Base-by-base conservation (phyloP, 2,329 filamentous ascomycete genomes). In the Alternaria brassicae region DNA sequence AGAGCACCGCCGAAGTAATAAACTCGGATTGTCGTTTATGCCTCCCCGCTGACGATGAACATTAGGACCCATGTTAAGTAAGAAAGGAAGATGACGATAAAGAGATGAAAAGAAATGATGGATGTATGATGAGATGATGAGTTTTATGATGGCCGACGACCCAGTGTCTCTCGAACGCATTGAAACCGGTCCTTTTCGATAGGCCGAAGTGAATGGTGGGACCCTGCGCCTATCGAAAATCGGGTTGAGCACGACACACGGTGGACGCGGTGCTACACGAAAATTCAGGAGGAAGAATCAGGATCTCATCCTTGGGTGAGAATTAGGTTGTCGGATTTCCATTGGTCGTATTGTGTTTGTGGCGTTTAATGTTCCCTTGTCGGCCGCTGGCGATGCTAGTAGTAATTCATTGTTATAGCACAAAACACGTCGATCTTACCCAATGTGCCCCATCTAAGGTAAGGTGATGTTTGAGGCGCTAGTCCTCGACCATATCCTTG, bases 191-290 rank as follows among this genome's bases (percentile, higher is more conserved):
- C 57, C 60, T 65, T 60, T 45, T 61, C 59, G 55, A 56, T 56
- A 63, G 57, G 55, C 62, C 59, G 64, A 62, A 57, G 55, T 34
- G 44, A 51, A 57, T 65, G 47, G 58, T 61, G 51, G 58, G 60
- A 61, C 62, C 47, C 59, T 53, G 56, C 60, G 50, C 17, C 53
- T 40, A 12, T 23, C 23, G 30, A 51, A 32, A 15, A 52, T n/a
- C 30, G 19, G 45, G 49, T 44, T 15, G 9, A 30, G 25, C 15
- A 48, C 21, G 4, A 7, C 6, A 3, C 27, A 19, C 2, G 12
- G 13, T 4, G 2, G 19, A 47, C 19, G 27, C 7, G 5, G 19
- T 23, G 30, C 19, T 27, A 9, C n/a, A n/a, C 36, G 7, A 30
- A 10, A 13, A n/a, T 5, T 23, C 12, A 23, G 8, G 27, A 7